These are phyloP conservation scores for Closterium sp. DNA, from an alignment of 139 green algal species.

Conservation along the genomic window DNA sequence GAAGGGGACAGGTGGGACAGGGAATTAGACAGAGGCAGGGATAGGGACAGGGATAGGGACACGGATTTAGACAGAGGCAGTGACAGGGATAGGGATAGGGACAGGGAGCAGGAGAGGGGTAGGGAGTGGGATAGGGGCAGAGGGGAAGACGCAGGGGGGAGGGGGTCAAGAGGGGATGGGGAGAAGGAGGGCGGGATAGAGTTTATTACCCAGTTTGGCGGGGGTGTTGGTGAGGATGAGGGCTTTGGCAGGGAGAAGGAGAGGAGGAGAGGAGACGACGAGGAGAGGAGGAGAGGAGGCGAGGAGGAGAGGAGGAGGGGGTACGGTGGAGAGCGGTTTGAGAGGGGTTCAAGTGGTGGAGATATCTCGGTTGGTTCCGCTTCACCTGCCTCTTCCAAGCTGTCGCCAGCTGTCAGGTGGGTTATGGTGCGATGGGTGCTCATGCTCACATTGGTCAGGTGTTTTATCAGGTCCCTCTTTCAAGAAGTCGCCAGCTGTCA, in stretches of 20 bases:
- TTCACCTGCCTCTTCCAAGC: slow-evolving; percentile 1
- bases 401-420: too few species aligned
- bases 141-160: slow-evolving; percentile 13
- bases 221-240: too few species aligned
- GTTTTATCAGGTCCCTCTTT: too few species aligned
- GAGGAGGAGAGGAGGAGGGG: neutral
- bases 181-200: neutral
- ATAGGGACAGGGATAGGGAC: slow-evolving; percentile 9
- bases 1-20: too few species aligned
- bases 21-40: neutral
- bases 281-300: neutral
- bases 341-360: neutral
- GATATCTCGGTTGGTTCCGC: neutral
- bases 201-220: slow-evolving; percentile 46
- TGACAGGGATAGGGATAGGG: too few species aligned
- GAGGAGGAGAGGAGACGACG: neutral
- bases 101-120: too few species aligned
- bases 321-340: neutral
- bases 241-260: too few species aligned
- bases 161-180: neutral
- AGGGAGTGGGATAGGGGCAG: slow-evolving; percentile 11
- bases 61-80: neutral
- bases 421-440: too few species aligned
- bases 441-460: too few species aligned
- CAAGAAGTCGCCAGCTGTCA: too few species aligned